Percentiles rank a stretch among this genome's conserved stretches.
These are phyloP conservation scores for Jacaranda mimosifolia DNA, from an alignment of 257 asterid genomes.

Conservation along the genomic window DNA sequence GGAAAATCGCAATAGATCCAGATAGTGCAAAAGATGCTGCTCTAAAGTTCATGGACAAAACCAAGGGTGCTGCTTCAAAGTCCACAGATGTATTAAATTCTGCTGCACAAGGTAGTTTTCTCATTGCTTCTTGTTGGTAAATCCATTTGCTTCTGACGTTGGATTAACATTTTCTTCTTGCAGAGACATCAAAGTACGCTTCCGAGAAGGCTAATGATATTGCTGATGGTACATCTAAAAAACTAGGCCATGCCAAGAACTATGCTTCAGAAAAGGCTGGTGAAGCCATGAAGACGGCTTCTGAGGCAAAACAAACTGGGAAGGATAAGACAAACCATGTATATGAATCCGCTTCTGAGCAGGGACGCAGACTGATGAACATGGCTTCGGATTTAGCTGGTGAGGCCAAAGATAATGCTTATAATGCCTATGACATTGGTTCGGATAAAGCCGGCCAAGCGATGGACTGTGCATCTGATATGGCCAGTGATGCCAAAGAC, in stretches of 20 bases:
- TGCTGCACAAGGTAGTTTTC: conserved; percentile 53
- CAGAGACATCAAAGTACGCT: conserved; percentile 61
- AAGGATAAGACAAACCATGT: conserved; percentile 38
- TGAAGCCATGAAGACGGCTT: conserved; percentile 40
- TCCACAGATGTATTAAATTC: conserved; percentile 47
- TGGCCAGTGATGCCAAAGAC: conserved; percentile 25
- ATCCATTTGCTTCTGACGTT: background rate
- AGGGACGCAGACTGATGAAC: background rate
- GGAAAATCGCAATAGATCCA: conserved; percentile 44
- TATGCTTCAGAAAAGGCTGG: conserved; percentile 43
- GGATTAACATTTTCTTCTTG: background rate
- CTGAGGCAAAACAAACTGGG: conserved; percentile 37
- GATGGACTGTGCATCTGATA: conserved; percentile 27
- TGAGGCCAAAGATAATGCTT: conserved; percentile 33
- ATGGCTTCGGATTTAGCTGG: conserved; percentile 41
- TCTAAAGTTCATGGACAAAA: conserved; percentile 37
- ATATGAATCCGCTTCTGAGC: conserved; percentile 28
- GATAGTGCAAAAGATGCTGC: conserved; percentile 45
- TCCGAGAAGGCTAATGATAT: conserved; percentile 52
- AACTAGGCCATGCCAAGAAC: conserved; percentile 37
- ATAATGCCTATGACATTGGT: conserved; percentile 32
- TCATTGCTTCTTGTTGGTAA: background rate
- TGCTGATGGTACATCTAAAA: conserved; percentile 40
- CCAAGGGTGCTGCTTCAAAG: conserved; percentile 56
- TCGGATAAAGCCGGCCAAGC: conserved; percentile 27